A percentile compares a stretch with the other conserved stretches of the same genome.
phyloP scores from a whole-genome alignment of 257 asterid species.

The Lithospermum erythrorhizon region DNA sequence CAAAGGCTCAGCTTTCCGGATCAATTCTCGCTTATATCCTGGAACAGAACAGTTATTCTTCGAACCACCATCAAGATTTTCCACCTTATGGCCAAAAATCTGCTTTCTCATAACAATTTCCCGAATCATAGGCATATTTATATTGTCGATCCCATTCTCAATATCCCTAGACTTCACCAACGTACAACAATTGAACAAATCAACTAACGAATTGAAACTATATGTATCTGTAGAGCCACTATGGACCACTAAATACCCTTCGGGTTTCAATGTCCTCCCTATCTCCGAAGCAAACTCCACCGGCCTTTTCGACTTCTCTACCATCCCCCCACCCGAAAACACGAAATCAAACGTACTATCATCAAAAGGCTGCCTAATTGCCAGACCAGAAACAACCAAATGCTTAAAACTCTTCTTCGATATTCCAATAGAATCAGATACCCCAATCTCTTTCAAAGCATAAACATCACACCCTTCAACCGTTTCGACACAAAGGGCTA shows the following conservation, averaged over 20 bases:
- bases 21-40: slow-evolving; percentile 46
- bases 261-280: slow-evolving; percentile 35
- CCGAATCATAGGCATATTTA: slow-evolving; percentile 21
- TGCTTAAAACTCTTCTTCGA: slow-evolving; percentile 64
- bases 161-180: slow-evolving; percentile 30
- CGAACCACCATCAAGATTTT: slow-evolving; percentile 18
- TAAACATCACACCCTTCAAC: slow-evolving; percentile 52
- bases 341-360: slow-evolving; percentile 25
- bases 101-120: slow-evolving; percentile 43
- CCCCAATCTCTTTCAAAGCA: slow-evolving; percentile 73
- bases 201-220: slow-evolving; percentile 37
- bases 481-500: slow-evolving; percentile 68
- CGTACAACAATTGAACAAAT: slow-evolving; percentile 37
- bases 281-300: slow-evolving; percentile 27
- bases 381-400: slow-evolving; percentile 39
- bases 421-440: slow-evolving; percentile 59
- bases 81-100: slow-evolving; percentile 6
- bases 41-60: slow-evolving; percentile 45
- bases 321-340: slow-evolving; percentile 35
- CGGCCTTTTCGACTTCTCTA: slow-evolving; percentile 23
- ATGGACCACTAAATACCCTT: slow-evolving; percentile 38
- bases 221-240: slow-evolving; percentile 31
- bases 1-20: slow-evolving; percentile 62
- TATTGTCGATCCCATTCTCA: slow-evolving; percentile 17
- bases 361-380: slow-evolving; percentile 22